Evolutionary conservation across 176 grass and related monocot genomes (phyloP).

Genomic region (Rhynchospora tenuis): DNA sequence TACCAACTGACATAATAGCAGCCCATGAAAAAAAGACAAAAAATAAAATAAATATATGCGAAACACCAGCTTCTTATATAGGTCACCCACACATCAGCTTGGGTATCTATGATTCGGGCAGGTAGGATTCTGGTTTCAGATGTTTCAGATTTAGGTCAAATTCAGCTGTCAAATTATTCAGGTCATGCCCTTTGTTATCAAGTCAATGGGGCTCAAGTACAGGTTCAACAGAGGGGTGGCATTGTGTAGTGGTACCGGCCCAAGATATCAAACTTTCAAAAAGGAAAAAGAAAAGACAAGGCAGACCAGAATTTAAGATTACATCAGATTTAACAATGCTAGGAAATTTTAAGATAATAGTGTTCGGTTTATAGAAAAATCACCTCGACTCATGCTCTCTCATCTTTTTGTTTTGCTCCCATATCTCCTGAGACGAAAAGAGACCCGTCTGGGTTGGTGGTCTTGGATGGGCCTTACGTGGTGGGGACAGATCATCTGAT

Average conservation of each 20-base stretch:
- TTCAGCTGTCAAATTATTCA: background rate
- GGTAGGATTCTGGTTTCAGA: background rate
- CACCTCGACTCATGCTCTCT: constrained; percentile 42
- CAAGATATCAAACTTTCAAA: background rate
- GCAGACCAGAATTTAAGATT: background rate
- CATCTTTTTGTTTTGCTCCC: constrained; percentile 62
- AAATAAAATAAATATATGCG: constrained; percentile 2
- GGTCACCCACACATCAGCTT: background rate
- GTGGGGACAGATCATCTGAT: constrained; percentile 9
- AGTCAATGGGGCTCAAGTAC: background rate
- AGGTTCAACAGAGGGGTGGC: background rate
- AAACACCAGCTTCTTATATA: background rate
- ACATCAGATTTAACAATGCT: background rate
- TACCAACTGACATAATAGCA: constrained; percentile 20
- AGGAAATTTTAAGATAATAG: background rate
- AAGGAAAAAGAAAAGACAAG: background rate
- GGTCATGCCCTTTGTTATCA: background rate
- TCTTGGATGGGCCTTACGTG: background rate
- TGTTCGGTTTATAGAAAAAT: background rate
- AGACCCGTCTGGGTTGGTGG: constrained; percentile 41
- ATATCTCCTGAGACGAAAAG: constrained; percentile 61
- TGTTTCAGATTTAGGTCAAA: background rate
- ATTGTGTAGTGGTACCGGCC: background rate
- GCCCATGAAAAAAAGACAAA: background rate
- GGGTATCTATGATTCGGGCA: background rate